Base-by-base conservation (phyloP, 495 filamentous ascomycete species). In the Penicillium steckii region DNA sequence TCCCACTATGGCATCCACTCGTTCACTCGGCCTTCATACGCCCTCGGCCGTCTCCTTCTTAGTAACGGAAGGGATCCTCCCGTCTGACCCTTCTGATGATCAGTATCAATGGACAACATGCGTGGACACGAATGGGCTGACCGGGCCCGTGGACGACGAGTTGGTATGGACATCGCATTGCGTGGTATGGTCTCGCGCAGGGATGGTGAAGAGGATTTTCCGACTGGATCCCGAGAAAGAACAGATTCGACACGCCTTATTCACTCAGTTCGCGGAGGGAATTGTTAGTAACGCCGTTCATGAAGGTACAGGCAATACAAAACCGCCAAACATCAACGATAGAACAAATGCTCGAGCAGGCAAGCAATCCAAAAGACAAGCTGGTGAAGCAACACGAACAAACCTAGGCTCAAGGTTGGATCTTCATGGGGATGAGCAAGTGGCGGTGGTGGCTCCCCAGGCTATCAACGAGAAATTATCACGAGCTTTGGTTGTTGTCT, bases 161-260 rank as follows among this genome's bases (percentile, higher is more conserved):
- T 69, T 97, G n/a, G 72, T 96, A 21, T 85, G 86, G 49, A 96
- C 92, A 3, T 80, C 87, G 26, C 79, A 79, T 53, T 88, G 88
- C 59, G 94, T 96, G 27, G 83, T 96, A 52, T 99, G 92, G 92
- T 96, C 90, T 26, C 82, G 89, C 46, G 91, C 89, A 37, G 87
- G 87, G 42, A 74, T 95, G 30, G 85, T 96, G 61, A 89, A 89
- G 49, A 89, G 91, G 62, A 82, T 89, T 53, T 99, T 91, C 72
- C 84, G 81, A 44, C 89, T 97, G 64, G 87, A 93, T 48, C 72
- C 89, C 8, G 94, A 97, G 62, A 85, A 90, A 51, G 90, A 97
- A 63, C 74, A 84, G 27, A 85, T 97, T 47, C 80, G 79, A 30
- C 88, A 96, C 66, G 94, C 90, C 13, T 69, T 96, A 10, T 80